Conservation (phyloP, 208 protist species). For the Leishmania martiniquensis region DNA sequence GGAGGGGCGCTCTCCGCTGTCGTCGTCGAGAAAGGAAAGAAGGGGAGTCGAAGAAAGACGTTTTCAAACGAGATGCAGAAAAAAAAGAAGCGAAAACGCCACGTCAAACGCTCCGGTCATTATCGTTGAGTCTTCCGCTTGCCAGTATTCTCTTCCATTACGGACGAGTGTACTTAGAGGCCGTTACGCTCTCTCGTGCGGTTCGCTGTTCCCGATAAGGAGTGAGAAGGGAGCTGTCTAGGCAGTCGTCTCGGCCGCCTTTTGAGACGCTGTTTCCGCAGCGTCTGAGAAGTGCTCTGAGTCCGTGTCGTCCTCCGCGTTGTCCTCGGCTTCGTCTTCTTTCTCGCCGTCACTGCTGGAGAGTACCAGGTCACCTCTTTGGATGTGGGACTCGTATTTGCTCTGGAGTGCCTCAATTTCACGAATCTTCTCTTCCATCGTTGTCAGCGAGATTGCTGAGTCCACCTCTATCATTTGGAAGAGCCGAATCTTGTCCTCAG, state of each 20-base stretch:
- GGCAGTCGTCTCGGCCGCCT: not conserved
- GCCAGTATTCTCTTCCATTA: too few relatives aligned
- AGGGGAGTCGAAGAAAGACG: not conserved
- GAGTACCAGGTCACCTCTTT: conserved; percentile 46
- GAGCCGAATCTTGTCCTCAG: conserved; percentile 67
- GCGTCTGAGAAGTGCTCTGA: not conserved
- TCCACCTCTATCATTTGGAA: conserved; percentile 67
- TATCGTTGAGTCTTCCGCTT: too few relatives aligned
- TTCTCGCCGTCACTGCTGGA: conserved; percentile 77
- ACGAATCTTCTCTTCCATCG: conserved; percentile 50
- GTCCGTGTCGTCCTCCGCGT: conserved; percentile 1
- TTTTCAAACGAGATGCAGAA: not conserved
- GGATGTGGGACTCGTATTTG: conserved; percentile 60
- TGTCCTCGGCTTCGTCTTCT: conserved; percentile 22
- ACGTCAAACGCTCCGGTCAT: not conserved
- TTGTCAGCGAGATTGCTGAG: conserved; percentile 41
- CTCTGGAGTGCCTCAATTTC: conserved; percentile 44
- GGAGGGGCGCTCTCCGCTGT: not conserved
- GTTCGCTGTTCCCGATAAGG: too few relatives aligned
- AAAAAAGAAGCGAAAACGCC: not conserved
- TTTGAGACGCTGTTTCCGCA: not conserved
- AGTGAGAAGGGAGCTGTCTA: not conserved
- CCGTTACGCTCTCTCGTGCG: too few relatives aligned
- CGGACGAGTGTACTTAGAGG: too few relatives aligned
- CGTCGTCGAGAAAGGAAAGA: not conserved